These are phyloP conservation scores for Penicillium dipodomyicola DNA, from an alignment of 495 filamentous ascomycete species.

Conservation along the genomic window DNA sequence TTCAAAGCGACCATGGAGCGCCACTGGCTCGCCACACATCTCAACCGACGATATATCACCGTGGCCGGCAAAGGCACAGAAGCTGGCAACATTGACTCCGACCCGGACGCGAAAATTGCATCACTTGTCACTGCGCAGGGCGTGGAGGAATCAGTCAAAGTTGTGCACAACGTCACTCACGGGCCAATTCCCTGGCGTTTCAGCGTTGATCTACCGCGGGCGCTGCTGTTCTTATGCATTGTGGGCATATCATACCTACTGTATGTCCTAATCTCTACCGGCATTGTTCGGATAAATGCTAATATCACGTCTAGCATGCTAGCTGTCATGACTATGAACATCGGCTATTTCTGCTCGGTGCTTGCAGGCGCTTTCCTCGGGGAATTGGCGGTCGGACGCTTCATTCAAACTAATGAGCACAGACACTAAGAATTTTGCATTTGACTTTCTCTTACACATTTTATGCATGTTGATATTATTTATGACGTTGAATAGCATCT, in stretches of 20 bases:
- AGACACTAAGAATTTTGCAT: constrained; percentile 19
- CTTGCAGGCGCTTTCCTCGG: constrained; percentile 81
- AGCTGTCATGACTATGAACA: constrained; percentile 96
- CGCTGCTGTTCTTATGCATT: constrained; percentile 63
- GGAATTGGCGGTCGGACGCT: constrained; percentile 76
- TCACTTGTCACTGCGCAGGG: constrained; percentile 63
- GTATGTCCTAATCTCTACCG: constrained; percentile 50
- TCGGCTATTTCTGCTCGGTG: constrained; percentile 91
- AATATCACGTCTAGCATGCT: constrained; percentile 67
- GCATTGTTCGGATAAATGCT: neutral
- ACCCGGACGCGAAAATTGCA: constrained; percentile 57
- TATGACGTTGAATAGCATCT: neutral
- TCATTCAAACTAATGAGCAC: constrained; percentile 39
- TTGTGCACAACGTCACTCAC: constrained; percentile 55
- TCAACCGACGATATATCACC: constrained; percentile 71
- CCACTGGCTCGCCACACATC: constrained; percentile 59
- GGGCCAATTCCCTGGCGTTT: constrained; percentile 66
- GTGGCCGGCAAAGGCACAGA: constrained; percentile 63
- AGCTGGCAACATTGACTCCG: constrained; percentile 50
- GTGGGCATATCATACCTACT: constrained; percentile 81
- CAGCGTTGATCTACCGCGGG: constrained; percentile 73
- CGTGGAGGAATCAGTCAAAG: constrained; percentile 68
- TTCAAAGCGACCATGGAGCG: constrained; percentile 57
- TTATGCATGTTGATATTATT: neutral
- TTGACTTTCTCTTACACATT: neutral